A percentile compares a stretch with the other conserved stretches of the same genome.
These are phyloP conservation scores for Forsythia suspensa DNA, from an alignment of 257 asterid species.

Conservation along the genomic window DNA sequence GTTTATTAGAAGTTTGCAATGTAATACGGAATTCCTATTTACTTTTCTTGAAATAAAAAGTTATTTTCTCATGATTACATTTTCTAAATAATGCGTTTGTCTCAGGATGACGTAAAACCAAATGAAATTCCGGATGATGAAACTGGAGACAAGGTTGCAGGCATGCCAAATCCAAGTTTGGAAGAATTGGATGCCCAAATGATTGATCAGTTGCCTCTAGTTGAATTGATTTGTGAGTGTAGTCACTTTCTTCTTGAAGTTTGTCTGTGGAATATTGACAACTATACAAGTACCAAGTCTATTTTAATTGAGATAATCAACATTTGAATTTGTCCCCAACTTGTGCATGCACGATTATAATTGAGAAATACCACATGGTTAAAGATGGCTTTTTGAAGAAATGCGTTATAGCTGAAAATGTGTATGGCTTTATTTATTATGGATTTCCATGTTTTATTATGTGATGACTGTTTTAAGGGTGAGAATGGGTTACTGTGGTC, in stretches of 20 bases:
- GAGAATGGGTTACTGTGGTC: neutral
- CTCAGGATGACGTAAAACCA: constrained; percentile 64
- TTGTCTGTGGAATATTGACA: constrained; percentile 6
- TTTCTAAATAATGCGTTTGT: constrained; percentile 23
- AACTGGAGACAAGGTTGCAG: constrained; percentile 48
- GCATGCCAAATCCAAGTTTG: constrained; percentile 31
- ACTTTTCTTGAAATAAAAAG: neutral
- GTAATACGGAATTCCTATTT: constrained; percentile 1
- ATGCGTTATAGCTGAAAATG: neutral
- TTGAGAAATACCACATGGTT: neutral
- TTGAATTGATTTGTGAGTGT: constrained; percentile 69
- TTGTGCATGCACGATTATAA: neutral
- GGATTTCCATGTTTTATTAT: neutral
- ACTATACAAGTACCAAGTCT: neutral
- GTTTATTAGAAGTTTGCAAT: constrained; percentile 9
- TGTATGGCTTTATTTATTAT: neutral
- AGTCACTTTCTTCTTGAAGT: constrained; percentile 8
- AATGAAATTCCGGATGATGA: constrained; percentile 41
- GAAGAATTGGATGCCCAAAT: constrained; percentile 42
- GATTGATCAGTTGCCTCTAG: constrained; percentile 51
- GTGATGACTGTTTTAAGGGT: neutral
- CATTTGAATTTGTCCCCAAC: neutral
- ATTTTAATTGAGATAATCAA: neutral
- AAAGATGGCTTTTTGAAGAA: neutral
- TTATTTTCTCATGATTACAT: neutral